phyloP scores from a whole-genome alignment of 2,329 filamentous ascomycete genomes.

The Calonectria pauciramosa region DNA sequence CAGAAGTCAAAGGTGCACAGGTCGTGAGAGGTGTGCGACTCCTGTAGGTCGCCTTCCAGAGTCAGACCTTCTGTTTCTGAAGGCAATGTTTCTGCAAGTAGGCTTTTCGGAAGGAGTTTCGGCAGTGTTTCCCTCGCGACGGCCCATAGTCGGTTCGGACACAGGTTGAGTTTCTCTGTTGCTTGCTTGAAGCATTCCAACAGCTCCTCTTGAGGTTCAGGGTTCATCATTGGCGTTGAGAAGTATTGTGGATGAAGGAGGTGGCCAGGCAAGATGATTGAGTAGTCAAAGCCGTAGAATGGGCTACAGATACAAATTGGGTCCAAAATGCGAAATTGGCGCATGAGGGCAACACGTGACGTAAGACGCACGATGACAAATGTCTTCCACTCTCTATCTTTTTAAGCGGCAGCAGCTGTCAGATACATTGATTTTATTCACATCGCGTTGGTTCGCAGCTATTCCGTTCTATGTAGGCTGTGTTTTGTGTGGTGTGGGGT shows the following conservation, averaged over 20 bases:
- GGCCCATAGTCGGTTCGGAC: background rate
- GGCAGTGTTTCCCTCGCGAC: background rate
- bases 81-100: background rate
- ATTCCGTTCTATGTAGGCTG: too few relatives aligned
- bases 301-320: too few relatives aligned
- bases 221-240: background rate
- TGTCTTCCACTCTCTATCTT: too few relatives aligned
- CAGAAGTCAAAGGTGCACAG: background rate
- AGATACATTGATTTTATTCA: too few relatives aligned
- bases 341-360: too few relatives aligned
- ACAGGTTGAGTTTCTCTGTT: background rate
- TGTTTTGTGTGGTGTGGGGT: too few relatives aligned
- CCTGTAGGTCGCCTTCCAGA: background rate
- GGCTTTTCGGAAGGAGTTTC: background rate
- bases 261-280: too few relatives aligned
- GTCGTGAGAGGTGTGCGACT: background rate
- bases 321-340: too few relatives aligned
- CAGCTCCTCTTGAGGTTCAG: background rate
- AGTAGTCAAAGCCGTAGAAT: too few relatives aligned
- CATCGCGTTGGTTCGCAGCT: too few relatives aligned
- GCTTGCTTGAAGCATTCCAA: background rate
- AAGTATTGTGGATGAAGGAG: background rate
- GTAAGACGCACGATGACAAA: too few relatives aligned
- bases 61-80: background rate
- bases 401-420: too few relatives aligned